Conservation (phyloP, 164 flowering plant species). For the Magnolia officinalis region DNA sequence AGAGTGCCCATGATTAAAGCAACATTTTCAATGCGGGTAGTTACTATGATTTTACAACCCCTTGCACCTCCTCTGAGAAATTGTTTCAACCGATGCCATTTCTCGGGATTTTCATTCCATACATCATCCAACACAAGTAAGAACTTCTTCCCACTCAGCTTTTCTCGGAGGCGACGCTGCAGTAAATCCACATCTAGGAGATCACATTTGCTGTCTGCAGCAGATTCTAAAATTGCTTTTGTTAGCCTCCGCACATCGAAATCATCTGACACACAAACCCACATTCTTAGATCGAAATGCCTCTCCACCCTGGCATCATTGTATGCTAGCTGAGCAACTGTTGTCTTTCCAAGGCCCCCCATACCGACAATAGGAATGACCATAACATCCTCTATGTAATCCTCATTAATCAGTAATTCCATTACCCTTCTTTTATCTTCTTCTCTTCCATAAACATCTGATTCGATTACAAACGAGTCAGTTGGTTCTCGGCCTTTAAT, state of each 20-base stretch:
- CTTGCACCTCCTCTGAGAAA: background rate
- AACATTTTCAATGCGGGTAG: constrained; percentile 15
- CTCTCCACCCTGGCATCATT: background rate
- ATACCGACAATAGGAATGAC: background rate
- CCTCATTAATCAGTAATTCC: too few species aligned
- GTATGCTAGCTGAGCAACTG: constrained; percentile 2
- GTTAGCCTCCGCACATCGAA: background rate
- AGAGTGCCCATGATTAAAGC: constrained; percentile 10
- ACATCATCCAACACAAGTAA: constrained; percentile 21
- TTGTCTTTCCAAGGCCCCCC: constrained; percentile 11
- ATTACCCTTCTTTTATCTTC: too few species aligned
- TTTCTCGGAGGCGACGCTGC: constrained; percentile 3
- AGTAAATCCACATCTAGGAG: background rate
- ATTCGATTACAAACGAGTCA: too few species aligned
- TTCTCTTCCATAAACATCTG: too few species aligned
- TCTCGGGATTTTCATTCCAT: constrained; percentile 8
- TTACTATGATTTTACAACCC: constrained; percentile 18
- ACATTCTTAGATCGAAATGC: background rate
- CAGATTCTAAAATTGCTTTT: constrained; percentile 4
- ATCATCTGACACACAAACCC: constrained; percentile 9
- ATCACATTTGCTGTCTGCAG: too few species aligned
- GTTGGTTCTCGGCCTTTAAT: background rate
- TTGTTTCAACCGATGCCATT: background rate
- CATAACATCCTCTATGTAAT: too few species aligned
- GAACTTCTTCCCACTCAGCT: constrained; percentile 3